Evolutionary conservation across 2,329 filamentous ascomycete species (phyloP).

Genomic region (Pseudogymnoascus sp.): DNA sequence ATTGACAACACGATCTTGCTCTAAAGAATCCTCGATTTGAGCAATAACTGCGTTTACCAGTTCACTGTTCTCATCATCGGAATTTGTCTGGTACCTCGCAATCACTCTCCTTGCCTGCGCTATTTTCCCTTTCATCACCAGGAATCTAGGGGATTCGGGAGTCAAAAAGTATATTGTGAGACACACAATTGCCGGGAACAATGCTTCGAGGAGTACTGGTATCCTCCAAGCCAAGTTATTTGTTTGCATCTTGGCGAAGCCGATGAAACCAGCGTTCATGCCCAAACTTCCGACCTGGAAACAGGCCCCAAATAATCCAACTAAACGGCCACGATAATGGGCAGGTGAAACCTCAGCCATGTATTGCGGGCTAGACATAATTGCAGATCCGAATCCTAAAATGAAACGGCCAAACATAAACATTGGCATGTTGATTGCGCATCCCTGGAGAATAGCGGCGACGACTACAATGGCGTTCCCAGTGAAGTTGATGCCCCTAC

Average conservation of each 20-base stretch:
- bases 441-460: conserved; percentile 29
- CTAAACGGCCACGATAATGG: conserved; percentile 32
- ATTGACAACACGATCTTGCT: conserved; percentile 24
- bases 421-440: conserved; percentile 17
- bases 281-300: conserved; percentile 37
- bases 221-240: conserved; percentile 27
- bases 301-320: conserved; percentile 40
- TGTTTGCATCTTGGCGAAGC: conserved; percentile 25
- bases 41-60: conserved; percentile 20
- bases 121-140: conserved; percentile 20
- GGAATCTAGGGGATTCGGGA: conserved; percentile 13
- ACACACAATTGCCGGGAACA: conserved; percentile 28
- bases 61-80: conserved; percentile 20
- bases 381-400: conserved; percentile 20
- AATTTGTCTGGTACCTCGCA: conserved; percentile 19
- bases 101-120: neutral
- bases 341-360: conserved; percentile 23
- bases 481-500: conserved; percentile 40
- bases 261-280: conserved; percentile 33
- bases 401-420: conserved; percentile 22
- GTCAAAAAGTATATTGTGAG: conserved; percentile 22
- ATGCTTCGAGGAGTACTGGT: conserved; percentile 30
- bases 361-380: conserved; percentile 24
- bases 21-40: conserved; percentile 25
- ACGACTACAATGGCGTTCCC: conserved; percentile 38